Evolutionary conservation across 129 eudicot genomes (phyloP).

Genomic region (Saposhnikovia divaricata): DNA sequence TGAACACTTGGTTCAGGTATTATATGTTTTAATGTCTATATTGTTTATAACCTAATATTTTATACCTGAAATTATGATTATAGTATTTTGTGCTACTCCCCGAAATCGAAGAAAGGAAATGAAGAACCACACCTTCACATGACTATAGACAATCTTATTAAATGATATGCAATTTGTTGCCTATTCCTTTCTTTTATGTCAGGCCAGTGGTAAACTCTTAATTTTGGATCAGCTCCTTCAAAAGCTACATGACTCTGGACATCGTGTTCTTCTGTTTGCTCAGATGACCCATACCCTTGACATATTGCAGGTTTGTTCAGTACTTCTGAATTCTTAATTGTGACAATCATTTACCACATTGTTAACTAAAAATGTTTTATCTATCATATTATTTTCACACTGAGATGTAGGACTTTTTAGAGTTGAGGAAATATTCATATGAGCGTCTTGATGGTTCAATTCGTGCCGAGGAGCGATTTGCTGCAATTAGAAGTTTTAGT

Average conservation of each 20-base stretch:
- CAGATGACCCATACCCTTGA: slow-evolving; percentile 99
- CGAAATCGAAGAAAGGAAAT: neutral
- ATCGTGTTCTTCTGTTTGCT: slow-evolving; percentile 91
- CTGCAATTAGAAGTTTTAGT: slow-evolving; percentile 93
- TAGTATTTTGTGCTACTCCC: neutral
- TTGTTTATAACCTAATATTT: neutral
- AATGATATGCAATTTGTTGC: neutral
- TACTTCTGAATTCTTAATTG: neutral
- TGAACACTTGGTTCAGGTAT: slow-evolving; percentile 92
- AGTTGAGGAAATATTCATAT: slow-evolving; percentile 73
- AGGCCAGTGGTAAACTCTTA: slow-evolving; percentile 95
- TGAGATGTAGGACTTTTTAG: slow-evolving; percentile 63
- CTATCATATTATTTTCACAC: neutral
- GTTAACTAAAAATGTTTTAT: slow-evolving; percentile 5
- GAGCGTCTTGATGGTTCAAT: slow-evolving; percentile 98
- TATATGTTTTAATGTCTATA: neutral
- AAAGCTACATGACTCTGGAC: slow-evolving; percentile 67
- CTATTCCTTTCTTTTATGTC: slow-evolving; percentile 8
- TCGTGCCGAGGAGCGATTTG: slow-evolving; percentile 96
- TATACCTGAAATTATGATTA: neutral
- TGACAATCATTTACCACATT: neutral
- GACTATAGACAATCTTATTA: neutral
- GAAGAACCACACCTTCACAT: neutral
- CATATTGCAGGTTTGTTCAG: slow-evolving; percentile 63
- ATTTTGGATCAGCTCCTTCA: slow-evolving; percentile 77